phyloP scores from a whole-genome alignment of 257 asterid species.

The Solanum pinnatisectum region DNA sequence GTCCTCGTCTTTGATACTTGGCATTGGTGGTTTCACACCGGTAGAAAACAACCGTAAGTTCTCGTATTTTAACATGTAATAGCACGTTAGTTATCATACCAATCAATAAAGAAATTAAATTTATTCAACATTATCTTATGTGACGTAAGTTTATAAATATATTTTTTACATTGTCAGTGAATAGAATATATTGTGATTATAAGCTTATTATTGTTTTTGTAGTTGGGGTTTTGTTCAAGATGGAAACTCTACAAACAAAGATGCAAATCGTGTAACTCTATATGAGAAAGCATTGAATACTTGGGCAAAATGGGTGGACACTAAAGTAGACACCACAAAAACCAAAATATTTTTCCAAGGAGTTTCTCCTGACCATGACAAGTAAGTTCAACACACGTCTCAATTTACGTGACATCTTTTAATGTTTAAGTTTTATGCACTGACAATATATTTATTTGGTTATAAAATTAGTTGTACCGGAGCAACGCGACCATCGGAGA shows the following conservation, averaged over 20 bases:
- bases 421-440: background rate
- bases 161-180: background rate
- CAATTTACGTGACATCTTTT: background rate
- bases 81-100: background rate
- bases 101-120: background rate
- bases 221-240: constrained; percentile 18
- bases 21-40: constrained; percentile 34
- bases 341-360: constrained; percentile 20
- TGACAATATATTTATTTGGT: background rate
- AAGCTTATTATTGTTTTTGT: background rate
- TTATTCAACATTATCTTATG: background rate
- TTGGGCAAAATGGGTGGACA: constrained; percentile 28
- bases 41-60: constrained; percentile 22
- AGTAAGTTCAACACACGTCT: background rate
- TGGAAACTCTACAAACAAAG: background rate
- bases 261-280: constrained; percentile 4
- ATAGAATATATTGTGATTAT: background rate
- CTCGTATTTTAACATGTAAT: background rate
- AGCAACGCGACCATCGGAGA: background rate
- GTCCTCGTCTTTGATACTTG: constrained; percentile 20
- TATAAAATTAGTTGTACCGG: background rate
- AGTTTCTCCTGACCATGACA: constrained; percentile 18
- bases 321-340: background rate
- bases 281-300: constrained; percentile 12
- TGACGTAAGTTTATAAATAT: background rate